Evolutionary conservation across 257 asterid species (phyloP).

Genomic region (Solanum dulcamara): DNA sequence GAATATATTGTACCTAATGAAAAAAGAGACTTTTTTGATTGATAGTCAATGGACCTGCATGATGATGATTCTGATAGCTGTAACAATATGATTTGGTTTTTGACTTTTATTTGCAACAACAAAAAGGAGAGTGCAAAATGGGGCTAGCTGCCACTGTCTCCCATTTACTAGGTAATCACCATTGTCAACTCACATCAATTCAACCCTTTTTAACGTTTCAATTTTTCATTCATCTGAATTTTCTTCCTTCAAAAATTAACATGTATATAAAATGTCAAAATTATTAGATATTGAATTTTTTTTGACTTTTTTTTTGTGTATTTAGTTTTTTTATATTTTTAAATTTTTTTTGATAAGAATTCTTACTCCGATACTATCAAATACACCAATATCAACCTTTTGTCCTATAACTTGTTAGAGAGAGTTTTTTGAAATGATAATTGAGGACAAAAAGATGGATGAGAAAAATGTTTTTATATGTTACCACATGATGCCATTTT

Average conservation of each 20-base stretch:
- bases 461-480: neutral
- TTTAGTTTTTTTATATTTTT: no score
- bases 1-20: neutral
- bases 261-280: no score
- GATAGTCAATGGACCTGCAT: neutral
- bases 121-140: constrained; percentile 16
- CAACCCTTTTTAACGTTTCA: neutral
- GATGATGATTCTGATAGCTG: constrained; percentile 3
- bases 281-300: no score
- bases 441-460: neutral
- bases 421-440: neutral
- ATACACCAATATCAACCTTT: neutral
- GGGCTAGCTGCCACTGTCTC: constrained; percentile 23
- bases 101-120: constrained; percentile 22
- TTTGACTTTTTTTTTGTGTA: no score
- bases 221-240: neutral
- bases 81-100: constrained; percentile 8
- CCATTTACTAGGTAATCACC: constrained; percentile 19
- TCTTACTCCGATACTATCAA: neutral
- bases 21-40: neutral
- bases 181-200: constrained; percentile 2
- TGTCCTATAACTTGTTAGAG: neutral
- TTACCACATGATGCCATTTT: neutral
- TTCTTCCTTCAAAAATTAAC: neutral
- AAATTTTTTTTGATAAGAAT: no score